phyloP scores from a whole-genome alignment of 208 protist genomes.

The Trichomonas tenax region DNA sequence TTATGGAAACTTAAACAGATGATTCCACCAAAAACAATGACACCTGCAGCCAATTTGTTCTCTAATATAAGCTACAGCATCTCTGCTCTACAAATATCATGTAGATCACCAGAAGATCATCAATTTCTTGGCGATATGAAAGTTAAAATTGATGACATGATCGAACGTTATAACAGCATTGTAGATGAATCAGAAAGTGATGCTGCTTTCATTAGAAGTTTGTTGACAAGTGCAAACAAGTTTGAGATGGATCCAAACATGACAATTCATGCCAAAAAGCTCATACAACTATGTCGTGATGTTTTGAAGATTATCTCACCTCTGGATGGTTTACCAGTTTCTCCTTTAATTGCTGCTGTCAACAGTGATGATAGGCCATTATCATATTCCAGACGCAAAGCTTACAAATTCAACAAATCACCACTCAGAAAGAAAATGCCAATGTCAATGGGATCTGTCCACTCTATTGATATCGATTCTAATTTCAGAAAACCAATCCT shows the following conservation, averaged over 20 bases:
- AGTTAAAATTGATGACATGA: not conserved
- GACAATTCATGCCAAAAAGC: not conserved
- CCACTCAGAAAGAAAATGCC: not conserved
- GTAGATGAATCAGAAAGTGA: not conserved
- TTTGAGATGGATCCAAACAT: not conserved
- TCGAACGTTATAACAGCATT: not conserved
- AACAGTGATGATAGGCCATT: not conserved
- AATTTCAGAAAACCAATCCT: not conserved
- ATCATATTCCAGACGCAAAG: not conserved
- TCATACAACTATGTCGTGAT: not conserved
- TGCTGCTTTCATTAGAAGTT: not conserved
- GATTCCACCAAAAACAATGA: not conserved
- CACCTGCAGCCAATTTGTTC: not conserved
- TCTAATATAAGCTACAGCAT: not conserved
- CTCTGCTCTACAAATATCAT: not conserved
- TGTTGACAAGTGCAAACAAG: not conserved
- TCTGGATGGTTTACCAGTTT: not conserved
- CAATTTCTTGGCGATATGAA: not conserved
- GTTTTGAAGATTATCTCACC: not conserved
- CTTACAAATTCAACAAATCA: not conserved
- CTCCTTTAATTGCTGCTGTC: not conserved
- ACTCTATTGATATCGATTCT: not conserved
- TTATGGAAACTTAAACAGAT: not conserved
- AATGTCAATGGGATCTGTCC: not conserved
- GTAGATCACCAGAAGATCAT: not conserved